Evolutionary conservation across 2,329 filamentous ascomycete genomes (phyloP).

Genomic region (Penicillium brevicompactum): DNA sequence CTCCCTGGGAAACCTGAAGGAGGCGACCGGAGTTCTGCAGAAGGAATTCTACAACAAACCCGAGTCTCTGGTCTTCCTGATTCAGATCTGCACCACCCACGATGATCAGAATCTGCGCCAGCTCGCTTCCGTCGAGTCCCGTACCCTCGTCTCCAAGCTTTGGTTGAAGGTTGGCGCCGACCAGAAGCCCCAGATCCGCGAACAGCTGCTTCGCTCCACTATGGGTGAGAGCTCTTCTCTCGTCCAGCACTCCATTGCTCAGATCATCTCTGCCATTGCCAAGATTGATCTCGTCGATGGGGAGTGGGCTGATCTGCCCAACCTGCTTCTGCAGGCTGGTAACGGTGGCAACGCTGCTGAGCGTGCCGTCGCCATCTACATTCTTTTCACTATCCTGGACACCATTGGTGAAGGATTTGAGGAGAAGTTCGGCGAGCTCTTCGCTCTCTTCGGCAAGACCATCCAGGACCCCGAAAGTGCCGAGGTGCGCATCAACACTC

Average conservation of each 20-base stretch:
- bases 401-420: slow-evolving; percentile 81
- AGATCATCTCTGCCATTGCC: slow-evolving; percentile 84
- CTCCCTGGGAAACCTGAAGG: slow-evolving; percentile 85
- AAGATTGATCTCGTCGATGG: slow-evolving; percentile 83
- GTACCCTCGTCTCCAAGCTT: slow-evolving; percentile 80
- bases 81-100: slow-evolving; percentile 85
- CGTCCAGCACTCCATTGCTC: slow-evolving; percentile 82
- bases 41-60: slow-evolving; percentile 91
- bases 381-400: slow-evolving; percentile 89
- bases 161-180: slow-evolving; percentile 74
- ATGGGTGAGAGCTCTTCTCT: slow-evolving; percentile 76
- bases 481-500: slow-evolving; percentile 92
- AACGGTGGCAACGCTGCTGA: slow-evolving; percentile 74
- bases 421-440: slow-evolving; percentile 77
- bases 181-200: slow-evolving; percentile 78
- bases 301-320: slow-evolving; percentile 80
- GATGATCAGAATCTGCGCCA: slow-evolving; percentile 73
- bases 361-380: slow-evolving; percentile 88
- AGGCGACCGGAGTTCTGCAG: slow-evolving; percentile 84
- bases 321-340: slow-evolving; percentile 76
- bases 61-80: slow-evolving; percentile 78
- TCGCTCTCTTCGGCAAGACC: slow-evolving; percentile 80
- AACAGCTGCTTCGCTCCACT: slow-evolving; percentile 80
- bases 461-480: slow-evolving; percentile 88
- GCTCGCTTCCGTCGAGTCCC: slow-evolving; percentile 86